Base-by-base conservation (phyloP, 306 rosid genomes). In the Inga oerstediana region DNA sequence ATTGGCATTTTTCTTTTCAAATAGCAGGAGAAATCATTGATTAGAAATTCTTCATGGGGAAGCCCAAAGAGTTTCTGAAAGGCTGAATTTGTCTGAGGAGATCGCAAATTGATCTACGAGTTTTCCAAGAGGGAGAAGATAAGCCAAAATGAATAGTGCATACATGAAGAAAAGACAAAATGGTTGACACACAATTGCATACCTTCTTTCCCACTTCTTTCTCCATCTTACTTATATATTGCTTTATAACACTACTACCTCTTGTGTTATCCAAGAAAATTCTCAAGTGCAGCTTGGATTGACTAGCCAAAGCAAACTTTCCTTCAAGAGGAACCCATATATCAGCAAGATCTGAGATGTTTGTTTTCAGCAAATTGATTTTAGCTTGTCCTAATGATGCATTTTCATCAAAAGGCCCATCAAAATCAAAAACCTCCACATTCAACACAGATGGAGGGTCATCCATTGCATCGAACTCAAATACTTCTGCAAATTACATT, bases 151-250 rank as follows among this genome's bases (percentile, higher is more conserved):
- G 72, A 81, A 64, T 75, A 35, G 27, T 2, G 44, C 64, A 81
- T 14, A 78, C 17, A 84, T 37, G 52, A 27, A 44, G 54, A 83
- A 13, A 69, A 76, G 74, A 41, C 72, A 82, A 80, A 80, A 32
- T 22, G 37, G 58, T 30, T 34, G 56, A 74, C 80, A 39, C 71
- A 8, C 68, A 62, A 10, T 62, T 89, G 92, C 99, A 6, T 89
- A 97, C 99, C 98, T 97, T 97, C 87, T 91, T 97, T 68, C 99
- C 99, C 71, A 97, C 97, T 85, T 94, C 97, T 89, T 97, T 97
- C 91, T 97, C 99, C 99, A 97, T 94, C 90, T 88, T 97, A 88
- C 90, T 92, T 54, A 97, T 73, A 81, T 92, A 96, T 61, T 91
- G 91, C 83, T 91, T 88, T 80, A 83, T 94, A 76, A 89, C 93